Evolutionary conservation across 2,329 filamentous ascomycete genomes (phyloP).

Genomic region (Trichoderma gracile): DNA sequence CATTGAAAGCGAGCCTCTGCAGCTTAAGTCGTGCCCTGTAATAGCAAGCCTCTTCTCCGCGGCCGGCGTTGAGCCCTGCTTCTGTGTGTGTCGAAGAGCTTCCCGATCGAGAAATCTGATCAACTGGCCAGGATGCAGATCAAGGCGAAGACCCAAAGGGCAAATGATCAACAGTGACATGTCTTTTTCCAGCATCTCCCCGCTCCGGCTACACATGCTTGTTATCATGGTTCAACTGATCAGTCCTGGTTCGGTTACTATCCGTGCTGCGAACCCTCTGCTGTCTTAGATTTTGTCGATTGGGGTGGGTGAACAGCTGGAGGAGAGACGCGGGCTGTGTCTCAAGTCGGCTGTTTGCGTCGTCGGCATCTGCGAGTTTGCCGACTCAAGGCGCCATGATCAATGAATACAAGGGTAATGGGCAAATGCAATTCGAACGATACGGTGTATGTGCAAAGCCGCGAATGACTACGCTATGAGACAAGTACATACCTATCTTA

Average conservation of each 20-base stretch:
- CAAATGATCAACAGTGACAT: constrained; percentile 19
- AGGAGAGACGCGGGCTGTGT: neutral
- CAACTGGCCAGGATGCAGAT: neutral
- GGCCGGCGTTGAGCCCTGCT: constrained; percentile 2
- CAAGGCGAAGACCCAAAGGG: neutral
- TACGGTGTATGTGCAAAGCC: neutral
- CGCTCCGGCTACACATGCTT: constrained; percentile 13
- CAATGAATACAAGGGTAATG: neutral
- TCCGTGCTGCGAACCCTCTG: neutral
- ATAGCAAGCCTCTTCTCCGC: neutral
- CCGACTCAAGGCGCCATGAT: neutral
- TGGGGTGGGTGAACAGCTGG: neutral
- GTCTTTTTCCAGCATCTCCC: neutral
- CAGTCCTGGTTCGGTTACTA: neutral
- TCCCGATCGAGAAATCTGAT: constrained; percentile 10
- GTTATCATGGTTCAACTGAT: neutral
- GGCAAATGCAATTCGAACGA: neutral
- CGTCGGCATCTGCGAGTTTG: neutral
- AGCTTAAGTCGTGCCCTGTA: neutral
- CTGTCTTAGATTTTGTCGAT: neutral
- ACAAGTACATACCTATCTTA: constrained; percentile 21
- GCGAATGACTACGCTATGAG: neutral
- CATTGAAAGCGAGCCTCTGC: no score
- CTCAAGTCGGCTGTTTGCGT: constrained; percentile 1
- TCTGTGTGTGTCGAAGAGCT: neutral